Base-by-base conservation (phyloP, 106 monocot genomes). In the Allium cepa region DNA sequence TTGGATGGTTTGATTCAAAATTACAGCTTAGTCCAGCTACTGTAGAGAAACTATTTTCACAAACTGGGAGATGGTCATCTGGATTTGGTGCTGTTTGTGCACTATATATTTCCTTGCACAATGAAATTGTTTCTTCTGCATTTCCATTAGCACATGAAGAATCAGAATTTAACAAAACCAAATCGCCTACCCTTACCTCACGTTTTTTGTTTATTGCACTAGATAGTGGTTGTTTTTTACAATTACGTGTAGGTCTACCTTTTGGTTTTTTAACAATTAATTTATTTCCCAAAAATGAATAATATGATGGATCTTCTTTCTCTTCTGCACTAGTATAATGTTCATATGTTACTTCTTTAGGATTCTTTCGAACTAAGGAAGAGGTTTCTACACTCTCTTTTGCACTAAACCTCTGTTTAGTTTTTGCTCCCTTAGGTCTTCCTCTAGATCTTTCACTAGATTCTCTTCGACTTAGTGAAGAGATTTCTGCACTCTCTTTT, bases 31-130 rank as follows among this genome's bases (percentile, higher is more conserved):
- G 15, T 65, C 46, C 17, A 45, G 59, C 46, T 77, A 67, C 36
- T 36, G 36, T 36, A 36, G 36, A 50, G 47, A 57, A 47, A 46
- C 18, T 27, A 62, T 15, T 60, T 70, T 18, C 11, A n/a, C 57
- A 53, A 8, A 18, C 26, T 53, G 17, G 52, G 49, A 9, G 49
- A 15, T 11, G 12, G 8, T 47, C 60, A 14, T 26, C 50, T 67
- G 51, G 4, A 65, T 11, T 73, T 56, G 77, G 26, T 55, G 52
- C 7, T 18, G 52, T 45, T 8, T 53, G 60, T 50, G 78, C 80
- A 68, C 69, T 85, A 61, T 69, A 84, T 60, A 79, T 73, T 53
- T 85, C 85, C 64, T 78, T 75, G 49, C 53, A 57, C 67, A 72
- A 63, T 50, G 14, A 57, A 63, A 27, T 17, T 59, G 27, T 49